These are phyloP conservation scores for Betula pendula DNA, from an alignment of 306 rosid species.

Conservation along the genomic window DNA sequence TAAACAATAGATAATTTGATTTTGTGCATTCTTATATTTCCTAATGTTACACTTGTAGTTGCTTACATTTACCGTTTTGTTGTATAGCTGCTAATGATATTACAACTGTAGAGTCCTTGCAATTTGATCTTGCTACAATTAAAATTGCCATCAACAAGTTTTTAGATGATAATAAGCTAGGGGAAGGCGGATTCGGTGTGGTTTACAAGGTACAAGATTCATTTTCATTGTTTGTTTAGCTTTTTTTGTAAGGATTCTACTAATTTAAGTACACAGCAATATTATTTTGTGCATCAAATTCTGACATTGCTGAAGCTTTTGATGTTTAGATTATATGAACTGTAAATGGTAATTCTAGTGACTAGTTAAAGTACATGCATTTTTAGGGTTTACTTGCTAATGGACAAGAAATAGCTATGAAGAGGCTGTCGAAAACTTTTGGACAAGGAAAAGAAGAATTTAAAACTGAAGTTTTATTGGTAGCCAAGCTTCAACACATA, in stretches of 20 bases:
- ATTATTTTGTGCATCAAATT: too few species aligned
- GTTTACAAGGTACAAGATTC: neutral
- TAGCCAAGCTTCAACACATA: constrained; percentile 36
- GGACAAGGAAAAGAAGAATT: constrained; percentile 38
- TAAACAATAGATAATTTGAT: neutral
- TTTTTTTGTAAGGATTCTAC: neutral
- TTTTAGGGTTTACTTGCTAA: constrained; percentile 36
- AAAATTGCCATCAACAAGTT: neutral
- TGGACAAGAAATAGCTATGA: constrained; percentile 32
- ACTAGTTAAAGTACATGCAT: neutral
- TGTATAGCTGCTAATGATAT: constrained; percentile 10
- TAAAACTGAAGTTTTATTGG: constrained; percentile 40
- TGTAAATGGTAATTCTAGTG: neutral
- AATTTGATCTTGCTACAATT: constrained; percentile 31
- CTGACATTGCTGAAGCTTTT: too few species aligned
- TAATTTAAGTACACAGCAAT: neutral
- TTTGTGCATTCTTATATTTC: too few species aligned
- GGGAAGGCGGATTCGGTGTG: neutral
- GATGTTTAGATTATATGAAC: too few species aligned
- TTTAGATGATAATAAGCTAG: neutral
- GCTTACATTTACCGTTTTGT: neutral
- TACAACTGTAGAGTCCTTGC: constrained; percentile 31
- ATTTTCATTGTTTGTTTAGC: neutral
- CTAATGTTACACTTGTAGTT: too few species aligned
- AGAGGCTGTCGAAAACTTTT: constrained; percentile 41